A percentile compares a stretch with the other conserved stretches of the same genome.
Conservation (phyloP, 805 yeast species). For the Candida tallmaniae region DNA sequence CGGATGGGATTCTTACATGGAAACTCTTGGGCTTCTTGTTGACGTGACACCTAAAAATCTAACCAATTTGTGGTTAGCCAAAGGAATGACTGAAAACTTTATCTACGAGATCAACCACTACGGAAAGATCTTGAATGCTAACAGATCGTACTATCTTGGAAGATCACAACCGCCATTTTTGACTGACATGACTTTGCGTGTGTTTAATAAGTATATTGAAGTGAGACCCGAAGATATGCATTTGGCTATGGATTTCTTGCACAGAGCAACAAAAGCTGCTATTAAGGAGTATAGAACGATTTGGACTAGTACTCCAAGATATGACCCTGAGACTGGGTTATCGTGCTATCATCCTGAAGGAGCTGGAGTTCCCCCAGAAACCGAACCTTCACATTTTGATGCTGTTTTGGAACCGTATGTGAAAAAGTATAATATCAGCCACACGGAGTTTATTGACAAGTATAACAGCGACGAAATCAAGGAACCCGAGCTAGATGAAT, state of each 20-base stretch:
- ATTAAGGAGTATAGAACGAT: constrained; percentile 79
- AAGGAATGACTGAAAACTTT: constrained; percentile 89
- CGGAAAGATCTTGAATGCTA: constrained; percentile 91
- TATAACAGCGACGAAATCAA: constrained; percentile 63
- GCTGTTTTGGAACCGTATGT: constrained; percentile 66
- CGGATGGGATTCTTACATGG: constrained; percentile 98
- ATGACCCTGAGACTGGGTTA: constrained; percentile 68
- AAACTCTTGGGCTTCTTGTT: constrained; percentile 72
- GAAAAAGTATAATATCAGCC: constrained; percentile 51
- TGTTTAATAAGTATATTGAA: constrained; percentile 55
- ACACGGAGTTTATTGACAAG: constrained; percentile 55
- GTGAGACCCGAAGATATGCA: constrained; percentile 30
- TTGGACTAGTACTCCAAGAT: constrained; percentile 75
- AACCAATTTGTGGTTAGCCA: constrained; percentile 62
- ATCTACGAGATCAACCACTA: constrained; percentile 85
- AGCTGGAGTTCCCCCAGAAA: constrained; percentile 93
- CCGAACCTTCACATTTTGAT: constrained; percentile 85
- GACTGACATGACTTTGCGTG: constrained; percentile 82
- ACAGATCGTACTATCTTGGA: constrained; percentile 83
- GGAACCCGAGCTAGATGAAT: constrained; percentile 84
- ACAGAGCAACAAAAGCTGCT: constrained; percentile 68
- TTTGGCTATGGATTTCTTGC: constrained; percentile 55
- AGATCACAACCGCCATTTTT: constrained; percentile 96
- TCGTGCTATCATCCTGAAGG: constrained; percentile 92
- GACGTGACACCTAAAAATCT: constrained; percentile 35